These are phyloP conservation scores for Globisporangium spinosum DNA, from an alignment of 352 stramenopile genomes.

Conservation along the genomic window DNA sequence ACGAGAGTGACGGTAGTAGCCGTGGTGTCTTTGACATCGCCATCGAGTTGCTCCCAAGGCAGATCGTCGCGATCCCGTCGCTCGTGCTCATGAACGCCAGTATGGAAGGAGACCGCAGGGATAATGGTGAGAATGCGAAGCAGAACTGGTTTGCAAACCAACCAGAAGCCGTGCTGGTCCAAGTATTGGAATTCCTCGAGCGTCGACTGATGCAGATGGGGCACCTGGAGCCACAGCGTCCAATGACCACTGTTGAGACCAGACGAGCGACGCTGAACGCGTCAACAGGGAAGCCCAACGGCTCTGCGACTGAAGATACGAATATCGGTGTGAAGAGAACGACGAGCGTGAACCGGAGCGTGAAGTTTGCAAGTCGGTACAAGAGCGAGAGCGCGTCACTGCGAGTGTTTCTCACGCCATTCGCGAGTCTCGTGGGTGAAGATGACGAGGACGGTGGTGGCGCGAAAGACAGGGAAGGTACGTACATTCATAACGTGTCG, in stretches of 20 bases:
- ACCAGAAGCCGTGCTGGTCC: background rate
- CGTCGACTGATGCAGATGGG: background rate
- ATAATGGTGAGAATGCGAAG: background rate
- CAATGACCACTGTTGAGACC: background rate
- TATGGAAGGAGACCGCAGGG: background rate
- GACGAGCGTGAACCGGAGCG: background rate
- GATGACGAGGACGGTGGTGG: background rate
- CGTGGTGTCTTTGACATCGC: background rate
- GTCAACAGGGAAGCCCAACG: slow-evolving; percentile 4
- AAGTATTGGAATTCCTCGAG: slow-evolving; percentile 18
- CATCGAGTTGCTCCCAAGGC: background rate
- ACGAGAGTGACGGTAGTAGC: background rate
- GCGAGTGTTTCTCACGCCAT: slow-evolving; percentile 15
- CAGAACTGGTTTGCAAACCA: slow-evolving; percentile 11
- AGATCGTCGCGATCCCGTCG: slow-evolving; percentile 18
- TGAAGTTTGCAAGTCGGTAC: slow-evolving; percentile 7
- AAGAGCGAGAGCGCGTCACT: slow-evolving; percentile 10
- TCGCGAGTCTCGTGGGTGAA: slow-evolving; percentile 9
- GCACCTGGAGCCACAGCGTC: background rate
- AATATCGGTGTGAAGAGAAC: background rate
- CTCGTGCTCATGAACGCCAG: slow-evolving; percentile 8
- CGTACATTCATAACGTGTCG: background rate
- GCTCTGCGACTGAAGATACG: background rate
- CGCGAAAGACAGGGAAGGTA: background rate
- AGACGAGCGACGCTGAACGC: background rate